These are phyloP conservation scores for Nepenthes mirabilis DNA, from an alignment of 148 eudicot genomes.

Conservation along the genomic window DNA sequence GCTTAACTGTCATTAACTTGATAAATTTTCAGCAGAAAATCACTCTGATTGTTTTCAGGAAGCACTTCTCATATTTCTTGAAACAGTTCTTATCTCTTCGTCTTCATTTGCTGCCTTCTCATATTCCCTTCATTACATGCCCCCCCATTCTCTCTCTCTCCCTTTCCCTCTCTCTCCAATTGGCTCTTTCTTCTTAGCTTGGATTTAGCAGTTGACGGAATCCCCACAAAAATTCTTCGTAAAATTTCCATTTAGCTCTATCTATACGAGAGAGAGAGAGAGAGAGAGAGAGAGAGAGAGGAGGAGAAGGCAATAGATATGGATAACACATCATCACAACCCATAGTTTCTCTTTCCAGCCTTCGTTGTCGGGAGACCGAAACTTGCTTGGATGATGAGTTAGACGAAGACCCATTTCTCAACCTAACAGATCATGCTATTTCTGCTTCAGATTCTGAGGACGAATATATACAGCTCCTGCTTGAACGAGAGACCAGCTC, in stretches of 20 bases:
- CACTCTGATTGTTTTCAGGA: no score
- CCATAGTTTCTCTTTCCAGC: slow-evolving; percentile 5
- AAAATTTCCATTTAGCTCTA: no score
- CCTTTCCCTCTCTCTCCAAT: no score
- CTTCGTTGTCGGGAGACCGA: slow-evolving; percentile 12
- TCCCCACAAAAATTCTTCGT: no score
- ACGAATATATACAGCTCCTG: slow-evolving; percentile 15
- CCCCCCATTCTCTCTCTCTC: neutral
- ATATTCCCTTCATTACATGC: neutral
- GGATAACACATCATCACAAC: slow-evolving; percentile 7
- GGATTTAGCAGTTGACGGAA: no score
- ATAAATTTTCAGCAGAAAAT: no score
- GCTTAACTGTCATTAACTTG: no score
- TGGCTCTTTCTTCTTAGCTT: no score
- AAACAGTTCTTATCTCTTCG: neutral
- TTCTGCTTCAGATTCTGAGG: slow-evolving; percentile 7
- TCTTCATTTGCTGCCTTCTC: neutral
- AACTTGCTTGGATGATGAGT: neutral
- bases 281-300: no score
- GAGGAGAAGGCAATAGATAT: neutral
- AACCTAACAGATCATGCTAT: neutral
- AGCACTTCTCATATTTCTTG: no score
- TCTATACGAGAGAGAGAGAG: no score
- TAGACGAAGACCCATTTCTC: neutral
- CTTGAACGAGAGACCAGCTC: slow-evolving; percentile 13